Conservation (phyloP, 495 filamentous ascomycete species). For the Penicillium riverlandense region DNA sequence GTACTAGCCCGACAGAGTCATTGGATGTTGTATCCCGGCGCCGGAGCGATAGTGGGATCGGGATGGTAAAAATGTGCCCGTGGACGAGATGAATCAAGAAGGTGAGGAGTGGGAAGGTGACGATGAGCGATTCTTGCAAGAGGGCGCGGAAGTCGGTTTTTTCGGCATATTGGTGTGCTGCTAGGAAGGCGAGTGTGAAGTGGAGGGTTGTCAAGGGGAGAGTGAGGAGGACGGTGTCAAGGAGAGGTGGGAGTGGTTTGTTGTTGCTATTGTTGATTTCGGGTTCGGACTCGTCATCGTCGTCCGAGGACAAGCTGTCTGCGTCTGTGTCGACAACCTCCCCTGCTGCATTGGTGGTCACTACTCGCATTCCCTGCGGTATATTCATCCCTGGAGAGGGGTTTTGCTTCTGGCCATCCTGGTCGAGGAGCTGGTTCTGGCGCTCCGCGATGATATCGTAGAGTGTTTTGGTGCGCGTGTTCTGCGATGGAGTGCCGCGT, state of each 20-base stretch:
- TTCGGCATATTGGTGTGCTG: constrained; percentile 81
- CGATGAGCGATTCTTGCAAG: constrained; percentile 29
- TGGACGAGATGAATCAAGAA: constrained; percentile 39
- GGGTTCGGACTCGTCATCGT: background rate
- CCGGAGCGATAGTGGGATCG: constrained; percentile 2
- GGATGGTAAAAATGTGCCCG: constrained; percentile 34
- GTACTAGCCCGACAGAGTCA: constrained; percentile 20
- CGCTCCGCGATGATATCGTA: constrained; percentile 44
- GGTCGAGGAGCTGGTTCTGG: constrained; percentile 27
- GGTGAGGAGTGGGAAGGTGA: constrained; percentile 35
- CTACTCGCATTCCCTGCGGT: constrained; percentile 23
- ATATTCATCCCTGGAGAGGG: no score
- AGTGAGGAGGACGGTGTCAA: constrained; percentile 47
- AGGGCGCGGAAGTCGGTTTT: constrained; percentile 55
- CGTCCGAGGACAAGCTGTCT: constrained; percentile 3
- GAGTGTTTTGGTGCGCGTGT: constrained; percentile 33
- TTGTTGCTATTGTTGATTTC: constrained; percentile 7
- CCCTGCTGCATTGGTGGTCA: constrained; percentile 31
- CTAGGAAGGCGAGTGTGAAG: constrained; percentile 82
- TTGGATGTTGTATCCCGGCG: constrained; percentile 6
- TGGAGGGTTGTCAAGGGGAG: constrained; percentile 72
- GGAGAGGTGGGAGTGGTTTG: constrained; percentile 27
- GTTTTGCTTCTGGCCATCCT: background rate
- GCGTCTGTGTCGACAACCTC: constrained; percentile 24
- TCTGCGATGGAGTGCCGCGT: constrained; percentile 19